A percentile compares a stretch with the other conserved stretches of the same genome.
Evolutionary conservation across 2,329 filamentous ascomycete species (phyloP).

Genomic region (Fonsecaea multimorphosa): DNA sequence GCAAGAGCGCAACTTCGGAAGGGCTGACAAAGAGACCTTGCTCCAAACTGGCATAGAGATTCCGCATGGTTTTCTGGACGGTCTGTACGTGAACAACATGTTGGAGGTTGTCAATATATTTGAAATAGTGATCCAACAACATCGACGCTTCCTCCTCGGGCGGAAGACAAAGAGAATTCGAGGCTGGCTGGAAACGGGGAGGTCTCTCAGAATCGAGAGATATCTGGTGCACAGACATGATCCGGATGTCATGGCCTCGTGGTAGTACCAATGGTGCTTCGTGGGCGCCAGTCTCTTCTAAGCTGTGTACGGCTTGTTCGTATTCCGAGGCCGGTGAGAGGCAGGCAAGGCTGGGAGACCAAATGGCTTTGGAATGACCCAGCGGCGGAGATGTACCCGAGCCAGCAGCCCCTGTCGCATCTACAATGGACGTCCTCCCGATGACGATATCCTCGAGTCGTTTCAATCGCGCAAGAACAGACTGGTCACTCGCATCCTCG

Average conservation of each 20-base stretch:
- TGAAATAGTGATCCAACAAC: constrained; percentile 45
- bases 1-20: constrained; percentile 44
- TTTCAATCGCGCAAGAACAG: constrained; percentile 34
- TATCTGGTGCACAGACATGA: constrained; percentile 20
- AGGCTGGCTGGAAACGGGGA: neutral
- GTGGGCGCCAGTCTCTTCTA: constrained; percentile 22
- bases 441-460: constrained; percentile 37
- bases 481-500: constrained; percentile 24
- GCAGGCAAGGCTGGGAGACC: constrained; percentile 17
- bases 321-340: constrained; percentile 31
- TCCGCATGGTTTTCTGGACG: constrained; percentile 41
- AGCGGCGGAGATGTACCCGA: neutral
- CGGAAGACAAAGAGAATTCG: constrained; percentile 40
- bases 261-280: constrained; percentile 10
- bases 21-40: constrained; percentile 36
- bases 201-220: constrained; percentile 12
- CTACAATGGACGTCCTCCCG: constrained; percentile 9
- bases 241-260: constrained; percentile 21
- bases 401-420: neutral
- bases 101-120: constrained; percentile 46
- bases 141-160: constrained; percentile 41
- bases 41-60: constrained; percentile 42
- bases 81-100: constrained; percentile 45
- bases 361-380: neutral
- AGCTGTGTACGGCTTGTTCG: constrained; percentile 28